These are phyloP conservation scores for Dipteronia sinensis DNA, from an alignment of 345 rosid genomes.

Conservation along the genomic window DNA sequence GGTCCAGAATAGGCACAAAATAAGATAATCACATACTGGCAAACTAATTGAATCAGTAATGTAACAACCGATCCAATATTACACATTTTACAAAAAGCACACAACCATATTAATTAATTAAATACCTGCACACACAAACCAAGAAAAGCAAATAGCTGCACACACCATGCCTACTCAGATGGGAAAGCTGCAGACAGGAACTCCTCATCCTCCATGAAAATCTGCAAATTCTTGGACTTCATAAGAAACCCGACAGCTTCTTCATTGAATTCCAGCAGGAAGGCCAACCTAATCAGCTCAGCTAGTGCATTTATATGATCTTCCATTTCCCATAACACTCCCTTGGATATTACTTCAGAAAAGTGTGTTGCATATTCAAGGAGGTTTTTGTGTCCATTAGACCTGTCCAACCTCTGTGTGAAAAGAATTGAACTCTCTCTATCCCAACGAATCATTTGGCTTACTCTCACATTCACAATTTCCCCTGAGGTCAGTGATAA, in stretches of 20 bases:
- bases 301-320: constrained; percentile 44
- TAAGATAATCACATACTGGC: not conserved
- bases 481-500: constrained; percentile 43
- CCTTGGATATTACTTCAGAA: constrained; percentile 52
- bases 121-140: too few species aligned
- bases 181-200: constrained; percentile 43
- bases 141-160: not conserved
- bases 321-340: constrained; percentile 56
- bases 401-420: constrained; percentile 44
- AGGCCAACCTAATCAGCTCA: constrained; percentile 61
- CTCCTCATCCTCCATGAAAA: constrained; percentile 52
- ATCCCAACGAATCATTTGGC: constrained; percentile 57
- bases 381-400: constrained; percentile 33
- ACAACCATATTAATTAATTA: not conserved
- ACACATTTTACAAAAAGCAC: not conserved
- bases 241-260: constrained; percentile 50
- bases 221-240: constrained; percentile 58
- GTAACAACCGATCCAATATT: not conserved
- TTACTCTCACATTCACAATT: constrained; percentile 25
- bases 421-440: constrained; percentile 42
- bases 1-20: not conserved
- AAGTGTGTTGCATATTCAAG: constrained; percentile 56
- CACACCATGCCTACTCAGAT: constrained; percentile 18
- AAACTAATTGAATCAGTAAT: not conserved
- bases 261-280: constrained; percentile 49